phyloP scores from a whole-genome alignment of 1,139 yeast species.

The Scheffersomyces segobiensis region DNA sequence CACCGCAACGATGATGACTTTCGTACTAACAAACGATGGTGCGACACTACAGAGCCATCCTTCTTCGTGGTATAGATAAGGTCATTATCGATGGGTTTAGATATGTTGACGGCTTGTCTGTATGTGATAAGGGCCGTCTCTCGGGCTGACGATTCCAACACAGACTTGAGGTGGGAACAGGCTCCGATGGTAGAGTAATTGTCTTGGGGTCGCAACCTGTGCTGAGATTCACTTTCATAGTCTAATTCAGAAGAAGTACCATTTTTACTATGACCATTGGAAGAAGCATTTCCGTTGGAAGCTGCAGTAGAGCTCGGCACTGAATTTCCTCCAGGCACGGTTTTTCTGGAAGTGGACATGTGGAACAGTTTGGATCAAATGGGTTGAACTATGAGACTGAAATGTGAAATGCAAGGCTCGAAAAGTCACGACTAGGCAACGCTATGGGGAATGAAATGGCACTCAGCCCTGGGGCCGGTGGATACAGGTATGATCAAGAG shows the following conservation, averaged over 20 bases:
- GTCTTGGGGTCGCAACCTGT: conserved; percentile 17
- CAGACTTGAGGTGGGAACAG: conserved; percentile 57
- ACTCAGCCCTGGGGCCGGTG: background rate
- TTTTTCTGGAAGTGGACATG: conserved; percentile 1
- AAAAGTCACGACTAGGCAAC: background rate
- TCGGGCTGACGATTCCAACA: conserved; percentile 53
- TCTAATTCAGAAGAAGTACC: background rate
- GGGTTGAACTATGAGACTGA: background rate
- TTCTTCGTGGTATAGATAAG: conserved; percentile 27
- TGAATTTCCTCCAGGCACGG: background rate
- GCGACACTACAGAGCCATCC: conserved; percentile 29
- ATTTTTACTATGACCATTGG: background rate
- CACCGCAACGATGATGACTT: conserved; percentile 50
- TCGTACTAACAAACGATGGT: conserved; percentile 33
- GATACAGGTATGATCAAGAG: background rate
- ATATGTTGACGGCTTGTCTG: conserved; percentile 55
- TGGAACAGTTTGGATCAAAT: background rate
- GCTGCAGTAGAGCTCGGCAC: background rate
- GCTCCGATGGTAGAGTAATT: conserved; percentile 37
- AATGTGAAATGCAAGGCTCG: background rate
- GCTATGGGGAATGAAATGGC: background rate
- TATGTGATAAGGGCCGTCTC: conserved; percentile 61
- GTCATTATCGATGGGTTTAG: conserved; percentile 27
- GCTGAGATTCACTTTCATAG: background rate
- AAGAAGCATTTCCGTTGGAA: background rate